Conservation (phyloP, 2,329 filamentous ascomycete species). For the Alternaria sp. region DNA sequence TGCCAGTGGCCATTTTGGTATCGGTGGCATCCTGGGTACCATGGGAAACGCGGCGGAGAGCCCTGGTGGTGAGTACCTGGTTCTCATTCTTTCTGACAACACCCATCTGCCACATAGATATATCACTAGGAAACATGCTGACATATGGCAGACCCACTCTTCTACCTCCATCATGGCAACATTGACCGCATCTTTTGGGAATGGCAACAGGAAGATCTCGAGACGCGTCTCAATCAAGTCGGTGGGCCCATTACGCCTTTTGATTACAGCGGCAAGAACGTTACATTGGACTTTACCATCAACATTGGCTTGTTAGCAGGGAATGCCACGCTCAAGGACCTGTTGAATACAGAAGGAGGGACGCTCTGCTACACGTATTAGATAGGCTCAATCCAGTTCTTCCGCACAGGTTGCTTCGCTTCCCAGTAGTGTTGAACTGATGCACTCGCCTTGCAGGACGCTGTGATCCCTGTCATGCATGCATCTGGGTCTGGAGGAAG, state of each 20-base stretch:
- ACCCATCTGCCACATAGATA: neutral
- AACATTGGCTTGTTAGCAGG: constrained; percentile 38
- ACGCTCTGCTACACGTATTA: constrained; percentile 32
- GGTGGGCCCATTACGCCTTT: constrained; percentile 42
- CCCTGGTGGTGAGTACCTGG: constrained; percentile 27
- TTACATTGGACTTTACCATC: constrained; percentile 42
- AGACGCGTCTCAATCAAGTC: constrained; percentile 41
- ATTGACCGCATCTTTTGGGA: constrained; percentile 47
- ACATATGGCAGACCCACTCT: constrained; percentile 32
- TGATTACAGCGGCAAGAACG: constrained; percentile 32
- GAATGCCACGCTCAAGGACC: constrained; percentile 33
- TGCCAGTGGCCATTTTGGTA: constrained; percentile 45
- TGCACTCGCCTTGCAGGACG: neutral
- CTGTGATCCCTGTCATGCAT: neutral
- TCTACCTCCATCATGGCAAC: constrained; percentile 49
- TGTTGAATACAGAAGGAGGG: constrained; percentile 33
- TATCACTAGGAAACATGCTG: neutral
- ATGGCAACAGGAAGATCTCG: constrained; percentile 37
- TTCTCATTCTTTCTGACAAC: neutral
- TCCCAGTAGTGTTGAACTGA: neutral
- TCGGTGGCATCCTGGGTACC: constrained; percentile 42
- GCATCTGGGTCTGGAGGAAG: neutral
- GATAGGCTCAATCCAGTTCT: neutral
- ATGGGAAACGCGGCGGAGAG: constrained; percentile 44
- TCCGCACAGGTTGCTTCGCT: neutral